Evolutionary conservation across 768 basidiomycete genomes (phyloP).

Genomic region (Suillus subluteus): DNA sequence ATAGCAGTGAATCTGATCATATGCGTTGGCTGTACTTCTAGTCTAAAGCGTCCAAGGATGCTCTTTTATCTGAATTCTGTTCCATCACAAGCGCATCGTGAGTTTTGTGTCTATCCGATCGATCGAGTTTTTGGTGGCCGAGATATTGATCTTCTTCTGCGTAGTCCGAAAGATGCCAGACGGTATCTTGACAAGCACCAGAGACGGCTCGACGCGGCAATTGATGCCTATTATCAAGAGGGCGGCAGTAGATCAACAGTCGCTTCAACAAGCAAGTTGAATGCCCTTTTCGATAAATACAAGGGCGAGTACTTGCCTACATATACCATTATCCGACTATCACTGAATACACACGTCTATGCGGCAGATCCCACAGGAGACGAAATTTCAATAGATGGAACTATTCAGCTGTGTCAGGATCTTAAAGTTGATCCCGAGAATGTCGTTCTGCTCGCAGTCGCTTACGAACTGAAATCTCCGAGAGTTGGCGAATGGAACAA

Average conservation of each 20-base stretch:
- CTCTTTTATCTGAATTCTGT: slow-evolving; percentile 60
- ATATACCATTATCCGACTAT: background rate
- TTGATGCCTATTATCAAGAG: slow-evolving; percentile 74
- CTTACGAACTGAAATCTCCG: slow-evolving; percentile 80
- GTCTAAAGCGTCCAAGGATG: slow-evolving; percentile 42
- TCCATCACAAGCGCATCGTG: slow-evolving; percentile 72
- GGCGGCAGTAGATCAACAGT: slow-evolving; percentile 17
- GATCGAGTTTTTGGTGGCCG: background rate
- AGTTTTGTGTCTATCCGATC: slow-evolving; percentile 32
- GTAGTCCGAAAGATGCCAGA: slow-evolving; percentile 56
- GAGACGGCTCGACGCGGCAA: slow-evolving; percentile 69
- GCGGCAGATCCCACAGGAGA: slow-evolving; percentile 56
- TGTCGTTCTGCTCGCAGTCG: slow-evolving; percentile 79
- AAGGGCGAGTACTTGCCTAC: slow-evolving; percentile 50
- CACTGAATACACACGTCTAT: slow-evolving; percentile 6
- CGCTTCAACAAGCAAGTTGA: slow-evolving; percentile 58
- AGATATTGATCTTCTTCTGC: slow-evolving; percentile 10
- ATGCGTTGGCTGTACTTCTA: slow-evolving; percentile 14
- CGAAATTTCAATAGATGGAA: slow-evolving; percentile 78
- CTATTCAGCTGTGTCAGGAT: slow-evolving; percentile 75
- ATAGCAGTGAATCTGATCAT: slow-evolving; percentile 8
- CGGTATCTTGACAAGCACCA: slow-evolving; percentile 68
- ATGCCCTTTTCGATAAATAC: slow-evolving; percentile 65
- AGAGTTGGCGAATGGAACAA: slow-evolving; percentile 71
- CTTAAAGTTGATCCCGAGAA: slow-evolving; percentile 76